Percentiles rank a stretch among this genome's conserved stretches.
These are phyloP conservation scores for Psidium guajava DNA, from an alignment of 345 rosid genomes.

Conservation along the genomic window DNA sequence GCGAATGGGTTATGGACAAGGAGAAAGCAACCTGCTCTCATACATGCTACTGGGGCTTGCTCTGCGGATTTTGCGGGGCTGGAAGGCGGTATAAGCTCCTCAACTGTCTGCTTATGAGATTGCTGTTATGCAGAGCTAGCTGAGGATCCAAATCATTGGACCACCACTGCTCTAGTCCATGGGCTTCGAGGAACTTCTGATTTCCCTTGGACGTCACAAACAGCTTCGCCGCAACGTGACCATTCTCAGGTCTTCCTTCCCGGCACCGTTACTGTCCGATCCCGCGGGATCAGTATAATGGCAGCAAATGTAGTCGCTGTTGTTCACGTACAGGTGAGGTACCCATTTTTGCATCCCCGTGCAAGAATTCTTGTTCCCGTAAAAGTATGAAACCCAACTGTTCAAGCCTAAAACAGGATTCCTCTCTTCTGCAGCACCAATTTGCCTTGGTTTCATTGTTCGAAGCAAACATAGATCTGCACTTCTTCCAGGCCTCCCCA, in stretches of 20 bases:
- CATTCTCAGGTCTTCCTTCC: slow-evolving; percentile 26
- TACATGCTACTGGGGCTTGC: not conserved
- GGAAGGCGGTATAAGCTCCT: slow-evolving; percentile 57
- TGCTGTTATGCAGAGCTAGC: slow-evolving; percentile 52
- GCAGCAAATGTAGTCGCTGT: slow-evolving; percentile 89
- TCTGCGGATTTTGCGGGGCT: slow-evolving; percentile 8
- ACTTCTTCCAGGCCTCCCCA: slow-evolving; percentile 58
- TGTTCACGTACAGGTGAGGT: slow-evolving; percentile 82
- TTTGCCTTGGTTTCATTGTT: slow-evolving; percentile 5
- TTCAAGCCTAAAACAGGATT: slow-evolving; percentile 23
- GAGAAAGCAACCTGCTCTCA: not conserved
- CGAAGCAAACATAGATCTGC: slow-evolving; percentile 67
- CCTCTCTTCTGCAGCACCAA: slow-evolving; percentile 8
- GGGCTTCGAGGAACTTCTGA: slow-evolving; percentile 83
- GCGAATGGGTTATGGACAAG: not conserved
- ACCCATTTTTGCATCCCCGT: slow-evolving; percentile 58
- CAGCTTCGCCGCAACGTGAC: slow-evolving; percentile 60
- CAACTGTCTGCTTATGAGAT: slow-evolving; percentile 77
- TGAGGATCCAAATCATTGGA: slow-evolving; percentile 69
- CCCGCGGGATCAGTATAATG: slow-evolving; percentile 57
- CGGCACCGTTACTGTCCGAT: slow-evolving; percentile 14
- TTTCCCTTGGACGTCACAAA: slow-evolving; percentile 86
- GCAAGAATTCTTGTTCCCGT: slow-evolving; percentile 24
- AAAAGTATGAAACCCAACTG: slow-evolving; percentile 45
- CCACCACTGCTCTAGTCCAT: slow-evolving; percentile 98